A percentile compares a stretch with the other conserved stretches of the same genome.
Evolutionary conservation across 352 stramenopile species (phyloP).

Genomic region (Globisporangium abappressorium): DNA sequence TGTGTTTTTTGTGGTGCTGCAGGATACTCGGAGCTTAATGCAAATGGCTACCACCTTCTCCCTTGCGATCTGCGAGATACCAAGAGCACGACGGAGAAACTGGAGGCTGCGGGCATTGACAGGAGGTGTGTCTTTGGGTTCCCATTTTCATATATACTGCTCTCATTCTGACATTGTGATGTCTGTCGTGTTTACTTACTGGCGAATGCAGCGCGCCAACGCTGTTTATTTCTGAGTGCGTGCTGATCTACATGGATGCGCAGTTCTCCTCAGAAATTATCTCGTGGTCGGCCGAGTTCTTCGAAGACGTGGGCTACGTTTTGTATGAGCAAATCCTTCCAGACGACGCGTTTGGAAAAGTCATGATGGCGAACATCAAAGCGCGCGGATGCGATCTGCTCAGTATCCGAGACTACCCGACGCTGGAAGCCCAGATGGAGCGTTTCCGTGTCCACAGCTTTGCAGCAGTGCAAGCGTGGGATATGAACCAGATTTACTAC

Average conservation of each 20-base stretch:
- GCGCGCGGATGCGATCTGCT: constrained; percentile 86
- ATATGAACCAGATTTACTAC: constrained; percentile 94
- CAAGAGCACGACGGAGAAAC: constrained; percentile 41
- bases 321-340: constrained; percentile 92
- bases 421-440: constrained; percentile 61
- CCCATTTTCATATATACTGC: neutral
- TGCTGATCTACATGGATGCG: constrained; percentile 91
- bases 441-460: constrained; percentile 75
- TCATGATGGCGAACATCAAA: constrained; percentile 92
- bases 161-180: neutral
- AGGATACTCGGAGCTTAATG: constrained; percentile 67
- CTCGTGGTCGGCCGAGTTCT: constrained; percentile 58
- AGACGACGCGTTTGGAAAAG: constrained; percentile 84
- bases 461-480: constrained; percentile 68
- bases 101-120: constrained; percentile 60
- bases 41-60: constrained; percentile 72
- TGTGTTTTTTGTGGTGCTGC: neutral
- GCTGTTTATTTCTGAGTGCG: constrained; percentile 89
- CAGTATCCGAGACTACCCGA: constrained; percentile 81
- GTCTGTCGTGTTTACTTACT: neutral
- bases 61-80: constrained; percentile 76
- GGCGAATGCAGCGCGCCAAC: constrained; percentile 33
- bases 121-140: constrained; percentile 19
- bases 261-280: constrained; percentile 74
- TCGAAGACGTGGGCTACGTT: constrained; percentile 76